Conservation (phyloP, 208 protist genomes). For the Leishmania martiniquensis region DNA sequence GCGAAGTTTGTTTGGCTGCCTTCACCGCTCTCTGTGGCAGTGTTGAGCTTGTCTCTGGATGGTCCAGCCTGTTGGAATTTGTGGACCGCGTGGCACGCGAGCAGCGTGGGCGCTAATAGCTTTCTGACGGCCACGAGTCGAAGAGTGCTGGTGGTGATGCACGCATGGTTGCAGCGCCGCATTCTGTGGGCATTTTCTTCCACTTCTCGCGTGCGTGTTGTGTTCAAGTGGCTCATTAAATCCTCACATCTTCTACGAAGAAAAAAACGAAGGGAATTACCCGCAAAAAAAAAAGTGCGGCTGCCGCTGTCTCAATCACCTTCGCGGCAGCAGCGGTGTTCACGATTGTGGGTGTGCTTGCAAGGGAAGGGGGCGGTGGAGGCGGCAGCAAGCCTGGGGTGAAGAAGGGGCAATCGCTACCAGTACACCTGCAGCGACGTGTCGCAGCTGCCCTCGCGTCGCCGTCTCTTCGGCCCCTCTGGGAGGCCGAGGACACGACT, state of each 20-base stretch:
- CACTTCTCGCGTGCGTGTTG: not conserved
- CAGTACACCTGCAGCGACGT: not conserved
- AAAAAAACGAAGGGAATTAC: not conserved
- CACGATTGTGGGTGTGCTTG: not conserved
- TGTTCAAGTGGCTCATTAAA: not conserved
- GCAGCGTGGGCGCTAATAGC: not conserved
- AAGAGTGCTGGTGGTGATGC: not conserved
- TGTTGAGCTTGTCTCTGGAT: conserved; percentile 43
- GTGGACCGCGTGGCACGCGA: conserved; percentile 36
- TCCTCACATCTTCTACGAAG: not conserved
- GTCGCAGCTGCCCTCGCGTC: not conserved
- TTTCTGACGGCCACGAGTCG: not conserved
- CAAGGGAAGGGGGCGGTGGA: not conserved
- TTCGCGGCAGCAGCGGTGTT: not conserved
- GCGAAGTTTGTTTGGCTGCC: conserved; percentile 67
- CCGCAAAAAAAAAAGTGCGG: too few relatives aligned
- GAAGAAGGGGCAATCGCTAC: not conserved
- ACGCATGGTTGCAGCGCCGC: not conserved
- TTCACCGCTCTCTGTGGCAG: conserved; percentile 69
- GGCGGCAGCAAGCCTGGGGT: not conserved
- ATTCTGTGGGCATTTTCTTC: not conserved
- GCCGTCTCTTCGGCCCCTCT: not conserved
- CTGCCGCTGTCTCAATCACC: too few relatives aligned
- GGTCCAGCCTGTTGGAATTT: conserved; percentile 28
- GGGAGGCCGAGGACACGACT: not conserved